These are phyloP conservation scores for Capronia epimyces DNA, from an alignment of 2,329 filamentous ascomycete species.

Conservation along the genomic window DNA sequence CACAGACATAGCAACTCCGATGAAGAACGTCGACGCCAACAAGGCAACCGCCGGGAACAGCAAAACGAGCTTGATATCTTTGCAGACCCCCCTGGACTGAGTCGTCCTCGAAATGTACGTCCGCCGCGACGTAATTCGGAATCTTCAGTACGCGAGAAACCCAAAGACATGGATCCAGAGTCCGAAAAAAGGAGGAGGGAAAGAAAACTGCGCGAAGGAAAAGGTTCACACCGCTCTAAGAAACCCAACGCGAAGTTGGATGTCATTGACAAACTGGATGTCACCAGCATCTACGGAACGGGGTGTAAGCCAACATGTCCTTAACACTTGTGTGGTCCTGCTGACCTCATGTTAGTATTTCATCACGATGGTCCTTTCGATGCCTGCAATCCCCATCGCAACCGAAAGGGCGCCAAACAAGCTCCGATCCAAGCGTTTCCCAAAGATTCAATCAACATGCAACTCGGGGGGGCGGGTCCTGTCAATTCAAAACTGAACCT, in stretches of 20 bases:
- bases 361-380: slow-evolving; percentile 98
- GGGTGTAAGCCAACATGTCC: slow-evolving; percentile 60
- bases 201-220: slow-evolving; percentile 43
- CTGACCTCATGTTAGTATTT: slow-evolving; percentile 59
- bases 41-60: slow-evolving; percentile 36
- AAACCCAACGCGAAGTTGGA: slow-evolving; percentile 53
- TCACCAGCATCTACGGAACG: slow-evolving; percentile 90
- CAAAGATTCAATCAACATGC: slow-evolving; percentile 86
- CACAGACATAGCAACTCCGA: slow-evolving; percentile 35
- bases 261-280: slow-evolving; percentile 93
- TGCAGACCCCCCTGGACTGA: slow-evolving; percentile 39
- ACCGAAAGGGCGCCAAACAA: slow-evolving; percentile 71
- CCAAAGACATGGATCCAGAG: slow-evolving; percentile 45
- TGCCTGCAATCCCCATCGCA: slow-evolving; percentile 89
- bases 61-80: slow-evolving; percentile 44
- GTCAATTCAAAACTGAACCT: slow-evolving; percentile 77
- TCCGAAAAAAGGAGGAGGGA: slow-evolving; percentile 49
- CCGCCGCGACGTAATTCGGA: slow-evolving; percentile 59
- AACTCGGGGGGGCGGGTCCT: slow-evolving; percentile 79
- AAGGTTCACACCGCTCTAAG: slow-evolving; percentile 37
- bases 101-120: slow-evolving; percentile 39
- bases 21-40: slow-evolving; percentile 29
- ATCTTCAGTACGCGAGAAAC: slow-evolving; percentile 54
- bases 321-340: neutral
- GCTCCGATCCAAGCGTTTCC: slow-evolving; percentile 97